Evolutionary conservation across 768 basidiomycete species (phyloP).

Genomic region (Gymnopilus junonius): DNA sequence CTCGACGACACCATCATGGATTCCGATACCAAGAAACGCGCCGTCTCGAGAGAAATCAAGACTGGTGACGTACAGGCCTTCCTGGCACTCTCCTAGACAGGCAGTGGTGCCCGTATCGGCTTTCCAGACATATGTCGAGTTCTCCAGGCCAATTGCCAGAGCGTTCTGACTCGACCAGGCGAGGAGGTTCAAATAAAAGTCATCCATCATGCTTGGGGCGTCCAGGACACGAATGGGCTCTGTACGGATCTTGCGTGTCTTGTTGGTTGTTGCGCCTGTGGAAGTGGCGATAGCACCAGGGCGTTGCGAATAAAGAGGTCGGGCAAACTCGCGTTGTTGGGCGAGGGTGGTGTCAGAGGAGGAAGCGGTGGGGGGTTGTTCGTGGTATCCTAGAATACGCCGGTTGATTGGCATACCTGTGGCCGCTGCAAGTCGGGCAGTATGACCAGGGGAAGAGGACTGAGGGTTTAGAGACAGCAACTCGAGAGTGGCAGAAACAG

Average conservation of each 20-base stretch:
- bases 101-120: constrained; percentile 89
- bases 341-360: constrained; percentile 77
- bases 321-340: constrained; percentile 77
- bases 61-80: constrained; percentile 75
- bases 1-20: constrained; percentile 85
- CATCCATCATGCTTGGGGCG: constrained; percentile 91
- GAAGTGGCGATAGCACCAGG: constrained; percentile 67
- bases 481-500: constrained; percentile 67
- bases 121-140: constrained; percentile 91
- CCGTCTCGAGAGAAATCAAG: constrained; percentile 84
- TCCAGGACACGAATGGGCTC: constrained; percentile 94
- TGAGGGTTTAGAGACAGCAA: constrained; percentile 61
- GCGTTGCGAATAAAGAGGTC: constrained; percentile 72
- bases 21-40: constrained; percentile 80
- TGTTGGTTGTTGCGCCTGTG: constrained; percentile 64
- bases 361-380: constrained; percentile 75
- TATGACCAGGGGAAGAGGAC: constrained; percentile 73
- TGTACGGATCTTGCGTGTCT: constrained; percentile 82
- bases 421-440: constrained; percentile 76
- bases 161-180: constrained; percentile 88
- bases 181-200: constrained; percentile 96
- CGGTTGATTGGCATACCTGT: constrained; percentile 78
- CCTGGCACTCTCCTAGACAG: constrained; percentile 75
- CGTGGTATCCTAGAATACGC: constrained; percentile 88
- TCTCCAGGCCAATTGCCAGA: constrained; percentile 88